phyloP scores from a whole-genome alignment of 345 rosid species.

The Citropsis articulata region DNA sequence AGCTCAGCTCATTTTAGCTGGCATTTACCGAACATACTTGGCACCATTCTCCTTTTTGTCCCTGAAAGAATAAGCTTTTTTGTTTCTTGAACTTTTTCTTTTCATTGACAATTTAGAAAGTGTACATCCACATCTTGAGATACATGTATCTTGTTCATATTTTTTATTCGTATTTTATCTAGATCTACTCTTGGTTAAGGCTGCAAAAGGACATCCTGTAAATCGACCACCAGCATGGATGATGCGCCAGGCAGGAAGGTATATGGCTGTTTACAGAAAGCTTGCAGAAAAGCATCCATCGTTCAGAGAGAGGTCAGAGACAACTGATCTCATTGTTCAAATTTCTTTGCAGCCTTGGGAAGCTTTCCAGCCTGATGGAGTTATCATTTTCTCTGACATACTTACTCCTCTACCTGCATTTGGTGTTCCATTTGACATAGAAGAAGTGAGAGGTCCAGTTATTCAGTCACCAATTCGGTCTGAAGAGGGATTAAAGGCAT shows the following conservation, averaged over 20 bases:
- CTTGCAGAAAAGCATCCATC: constrained; percentile 91
- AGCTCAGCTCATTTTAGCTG: background rate
- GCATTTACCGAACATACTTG: background rate
- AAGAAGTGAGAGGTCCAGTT: constrained; percentile 82
- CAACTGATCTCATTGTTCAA: constrained; percentile 88
- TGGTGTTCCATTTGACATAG: constrained; percentile 95
- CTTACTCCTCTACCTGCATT: constrained; percentile 93
- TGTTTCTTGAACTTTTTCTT: background rate
- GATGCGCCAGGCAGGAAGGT: constrained; percentile 99
- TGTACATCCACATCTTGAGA: background rate
- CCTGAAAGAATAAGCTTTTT: background rate
- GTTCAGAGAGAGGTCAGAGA: constrained; percentile 92
- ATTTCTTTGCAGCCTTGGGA: constrained; percentile 97
- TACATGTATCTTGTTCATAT: background rate
- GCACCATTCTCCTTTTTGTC: background rate
- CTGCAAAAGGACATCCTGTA: constrained; percentile 78
- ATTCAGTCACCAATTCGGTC: constrained; percentile 72
- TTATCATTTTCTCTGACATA: constrained; percentile 90
- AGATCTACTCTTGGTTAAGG: constrained; percentile 89
- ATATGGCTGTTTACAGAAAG: constrained; percentile 94
- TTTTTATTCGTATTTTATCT: constrained; percentile 20
- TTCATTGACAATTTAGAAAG: background rate
- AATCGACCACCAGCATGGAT: constrained; percentile 96
- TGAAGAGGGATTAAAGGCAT: constrained; percentile 60
- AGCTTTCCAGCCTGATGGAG: constrained; percentile 90